Evolutionary conservation across 192 early-diverging fungal genomes (phyloP).

Genomic region (Coemansia sp.): DNA sequence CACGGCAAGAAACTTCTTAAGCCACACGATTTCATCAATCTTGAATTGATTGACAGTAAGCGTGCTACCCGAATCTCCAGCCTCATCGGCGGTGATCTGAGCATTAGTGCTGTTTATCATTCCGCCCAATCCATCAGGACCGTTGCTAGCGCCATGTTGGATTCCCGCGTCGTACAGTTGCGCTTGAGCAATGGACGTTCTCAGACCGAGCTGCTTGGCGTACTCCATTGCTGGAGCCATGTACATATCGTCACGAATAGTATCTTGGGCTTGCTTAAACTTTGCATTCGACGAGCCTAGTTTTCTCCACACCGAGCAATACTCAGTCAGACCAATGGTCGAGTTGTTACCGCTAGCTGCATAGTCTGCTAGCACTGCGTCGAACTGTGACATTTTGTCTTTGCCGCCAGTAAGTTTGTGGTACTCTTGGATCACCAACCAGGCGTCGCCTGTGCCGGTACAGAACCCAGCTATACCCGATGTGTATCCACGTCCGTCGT

Average conservation of each 20-base stretch:
- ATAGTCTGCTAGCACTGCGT: slow-evolving; percentile 17
- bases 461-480: slow-evolving; percentile 43
- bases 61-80: slow-evolving; percentile 10
- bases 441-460: slow-evolving; percentile 55
- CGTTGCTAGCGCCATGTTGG: slow-evolving; percentile 29
- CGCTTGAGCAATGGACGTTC: slow-evolving; percentile 27
- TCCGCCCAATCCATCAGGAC: slow-evolving; percentile 18
- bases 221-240: slow-evolving; percentile 31
- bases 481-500: slow-evolving; percentile 38
- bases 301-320: slow-evolving; percentile 50
- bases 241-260: slow-evolving; percentile 39
- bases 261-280: slow-evolving; percentile 50
- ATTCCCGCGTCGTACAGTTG: slow-evolving; percentile 56
- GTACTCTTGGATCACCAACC: slow-evolving; percentile 51
- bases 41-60: slow-evolving; percentile 20
- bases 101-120: slow-evolving; percentile 24
- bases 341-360: slow-evolving; percentile 18
- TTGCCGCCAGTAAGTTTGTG: slow-evolving; percentile 27
- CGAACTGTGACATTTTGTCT: slow-evolving; percentile 1
- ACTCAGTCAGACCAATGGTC: slow-evolving; percentile 36
- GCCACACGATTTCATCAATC: slow-evolving; percentile 37
- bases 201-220: slow-evolving; percentile 34
- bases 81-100: slow-evolving; percentile 12
- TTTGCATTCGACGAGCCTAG: slow-evolving; percentile 32
- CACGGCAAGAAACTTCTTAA: slow-evolving; percentile 40